Conservation (phyloP, 148 eudicot genomes). For the Dysphania ambrosioides region DNA sequence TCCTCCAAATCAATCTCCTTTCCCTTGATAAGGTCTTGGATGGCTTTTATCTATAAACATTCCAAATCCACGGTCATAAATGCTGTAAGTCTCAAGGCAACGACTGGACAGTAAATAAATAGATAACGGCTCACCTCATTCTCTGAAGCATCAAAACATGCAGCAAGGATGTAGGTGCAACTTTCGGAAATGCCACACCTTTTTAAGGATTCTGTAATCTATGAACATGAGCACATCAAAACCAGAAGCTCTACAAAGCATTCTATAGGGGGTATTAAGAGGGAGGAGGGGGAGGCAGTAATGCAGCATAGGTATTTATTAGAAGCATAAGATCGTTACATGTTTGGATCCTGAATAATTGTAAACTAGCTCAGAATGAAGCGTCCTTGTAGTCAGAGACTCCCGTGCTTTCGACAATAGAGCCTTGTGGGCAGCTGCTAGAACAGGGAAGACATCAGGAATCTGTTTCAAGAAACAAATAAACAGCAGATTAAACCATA, state of each 20-base stretch:
- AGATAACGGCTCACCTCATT: slow-evolving; percentile 55
- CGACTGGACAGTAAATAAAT: background rate
- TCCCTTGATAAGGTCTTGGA: slow-evolving; percentile 36
- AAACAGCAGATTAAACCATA: background rate
- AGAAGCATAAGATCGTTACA: slow-evolving; percentile 36
- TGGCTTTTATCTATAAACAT: slow-evolving; percentile 11
- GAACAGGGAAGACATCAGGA: slow-evolving; percentile 83
- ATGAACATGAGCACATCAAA: slow-evolving; percentile 4
- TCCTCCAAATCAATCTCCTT: slow-evolving; percentile 75
- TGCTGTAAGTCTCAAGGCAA: background rate
- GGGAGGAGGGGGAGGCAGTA: background rate
- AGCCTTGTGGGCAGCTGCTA: slow-evolving; percentile 89
- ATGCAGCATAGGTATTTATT: background rate
- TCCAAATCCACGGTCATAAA: background rate
- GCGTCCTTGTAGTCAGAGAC: slow-evolving; percentile 70
- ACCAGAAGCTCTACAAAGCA: background rate
- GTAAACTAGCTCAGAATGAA: slow-evolving; percentile 90
- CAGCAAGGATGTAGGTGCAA: slow-evolving; percentile 71
- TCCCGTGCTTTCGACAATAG: slow-evolving; percentile 66
- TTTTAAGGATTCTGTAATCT: slow-evolving; percentile 93
- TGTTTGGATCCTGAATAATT: slow-evolving; percentile 95
- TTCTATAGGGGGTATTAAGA: background rate
- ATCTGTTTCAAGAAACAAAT: slow-evolving; percentile 44
- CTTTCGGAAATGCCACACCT: slow-evolving; percentile 87
- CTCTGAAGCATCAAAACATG: slow-evolving; percentile 67